phyloP scores from a whole-genome alignment of 176 grass and related monocot species.

The Typha latifolia region DNA sequence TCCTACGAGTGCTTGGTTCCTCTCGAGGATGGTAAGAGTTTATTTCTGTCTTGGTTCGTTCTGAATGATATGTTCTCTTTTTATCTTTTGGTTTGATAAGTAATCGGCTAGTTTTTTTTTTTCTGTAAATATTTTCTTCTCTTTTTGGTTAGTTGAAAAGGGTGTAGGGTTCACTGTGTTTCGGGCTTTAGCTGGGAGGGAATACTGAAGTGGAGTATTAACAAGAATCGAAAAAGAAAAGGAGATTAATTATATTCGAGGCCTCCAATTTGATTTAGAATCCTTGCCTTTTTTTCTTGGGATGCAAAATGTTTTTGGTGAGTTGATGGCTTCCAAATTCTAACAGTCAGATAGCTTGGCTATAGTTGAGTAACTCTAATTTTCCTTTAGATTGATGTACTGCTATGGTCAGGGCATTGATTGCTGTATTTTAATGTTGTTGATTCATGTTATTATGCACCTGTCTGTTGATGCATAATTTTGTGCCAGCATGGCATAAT shows the following conservation, averaged over 20 bases:
- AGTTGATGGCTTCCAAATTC: too few species aligned
- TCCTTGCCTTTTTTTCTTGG: too few species aligned
- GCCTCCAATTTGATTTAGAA: too few species aligned
- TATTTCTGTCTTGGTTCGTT: neutral
- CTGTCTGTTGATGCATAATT: too few species aligned
- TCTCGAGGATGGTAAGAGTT: constrained; percentile 68
- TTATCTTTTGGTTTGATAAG: neutral
- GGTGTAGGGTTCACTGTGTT: neutral
- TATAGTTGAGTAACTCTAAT: too few species aligned
- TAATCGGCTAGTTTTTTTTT: neutral
- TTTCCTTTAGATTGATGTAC: too few species aligned
- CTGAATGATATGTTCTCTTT: neutral
- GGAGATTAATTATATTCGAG: neutral
- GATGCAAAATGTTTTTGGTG: too few species aligned
- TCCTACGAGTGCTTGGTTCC: constrained; percentile 99
- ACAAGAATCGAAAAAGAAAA: neutral
- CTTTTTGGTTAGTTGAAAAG: neutral
- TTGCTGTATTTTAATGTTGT: too few species aligned
- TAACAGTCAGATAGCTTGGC: too few species aligned
- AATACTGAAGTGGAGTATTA: neutral
- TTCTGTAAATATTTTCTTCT: neutral
- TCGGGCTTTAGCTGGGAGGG: neutral
- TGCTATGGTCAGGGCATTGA: too few species aligned
- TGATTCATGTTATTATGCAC: too few species aligned
- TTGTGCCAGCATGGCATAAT: too few species aligned